These are phyloP conservation scores for Volvox carteri DNA, from an alignment of 163 green algal species.

Conservation along the genomic window DNA sequence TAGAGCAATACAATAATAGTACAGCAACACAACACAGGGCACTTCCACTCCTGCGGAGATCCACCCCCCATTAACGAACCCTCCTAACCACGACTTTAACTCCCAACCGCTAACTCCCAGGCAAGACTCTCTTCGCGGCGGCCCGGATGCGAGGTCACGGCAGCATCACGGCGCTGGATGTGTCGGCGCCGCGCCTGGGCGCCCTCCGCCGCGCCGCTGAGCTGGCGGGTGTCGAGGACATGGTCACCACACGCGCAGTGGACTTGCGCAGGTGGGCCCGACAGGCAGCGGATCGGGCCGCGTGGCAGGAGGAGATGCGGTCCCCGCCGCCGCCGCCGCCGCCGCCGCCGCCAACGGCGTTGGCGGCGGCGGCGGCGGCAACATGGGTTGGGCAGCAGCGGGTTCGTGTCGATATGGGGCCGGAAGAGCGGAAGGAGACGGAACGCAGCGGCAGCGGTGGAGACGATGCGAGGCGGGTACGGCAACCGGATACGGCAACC, in stretches of 20 bases:
- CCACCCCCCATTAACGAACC: too few species aligned
- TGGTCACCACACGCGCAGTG: constrained; percentile 45
- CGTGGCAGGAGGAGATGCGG: constrained; percentile 33
- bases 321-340: neutral
- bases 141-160: constrained; percentile 68
- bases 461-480: neutral
- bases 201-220: constrained; percentile 59
- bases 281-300: neutral
- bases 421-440: too few species aligned
- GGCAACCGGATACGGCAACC: neutral
- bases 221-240: constrained; percentile 35
- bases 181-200: constrained; percentile 60
- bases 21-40: too few species aligned
- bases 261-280: constrained; percentile 61
- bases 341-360: neutral
- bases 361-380: neutral
- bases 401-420: too few species aligned
- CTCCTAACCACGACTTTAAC: too few species aligned
- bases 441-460: neutral
- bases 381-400: too few species aligned
- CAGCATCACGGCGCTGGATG: constrained; percentile 78
- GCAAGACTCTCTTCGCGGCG: constrained; percentile 88
- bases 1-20: too few species aligned
- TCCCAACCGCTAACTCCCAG: too few species aligned
- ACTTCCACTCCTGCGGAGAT: too few species aligned